Conservation (phyloP, 1,284 basidiomycete genomes). For the Ceratobasidium theobromae region DNA sequence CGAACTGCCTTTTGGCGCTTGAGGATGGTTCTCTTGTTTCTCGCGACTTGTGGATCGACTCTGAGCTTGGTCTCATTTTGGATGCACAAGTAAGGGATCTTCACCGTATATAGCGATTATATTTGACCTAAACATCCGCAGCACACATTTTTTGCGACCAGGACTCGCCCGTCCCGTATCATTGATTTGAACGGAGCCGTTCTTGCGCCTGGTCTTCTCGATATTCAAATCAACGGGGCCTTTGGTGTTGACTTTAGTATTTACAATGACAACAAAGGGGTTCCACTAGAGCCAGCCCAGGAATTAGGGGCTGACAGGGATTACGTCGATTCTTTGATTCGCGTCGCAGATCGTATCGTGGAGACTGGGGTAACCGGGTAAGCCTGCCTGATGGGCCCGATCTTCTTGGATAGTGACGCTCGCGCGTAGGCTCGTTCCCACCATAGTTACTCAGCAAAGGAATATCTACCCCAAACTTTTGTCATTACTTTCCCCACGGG, state of each 20-base stretch:
- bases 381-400: conserved; percentile 41
- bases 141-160: conserved; percentile 65
- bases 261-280: conserved; percentile 50
- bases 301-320: conserved; percentile 54
- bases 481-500: background rate
- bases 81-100: conserved; percentile 63
- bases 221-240: conserved; percentile 84
- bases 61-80: conserved; percentile 64
- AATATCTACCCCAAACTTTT: conserved; percentile 26
- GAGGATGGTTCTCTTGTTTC: conserved; percentile 72
- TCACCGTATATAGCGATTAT: conserved; percentile 14
- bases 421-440: conserved; percentile 5
- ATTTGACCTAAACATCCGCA: conserved; percentile 38
- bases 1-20: conserved; percentile 73
- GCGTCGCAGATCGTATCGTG: conserved; percentile 71
- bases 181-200: conserved; percentile 73
- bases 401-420: background rate
- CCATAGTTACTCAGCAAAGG: conserved; percentile 20
- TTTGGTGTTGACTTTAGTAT: conserved; percentile 90
- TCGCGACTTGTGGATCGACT: conserved; percentile 76
- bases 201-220: conserved; percentile 74
- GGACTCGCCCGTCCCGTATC: conserved; percentile 57
- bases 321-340: conserved; percentile 69
- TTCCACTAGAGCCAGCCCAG: background rate
- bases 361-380: conserved; percentile 88